phyloP scores from a whole-genome alignment of 768 basidiomycete species.

The Termitomyces sp. region DNA sequence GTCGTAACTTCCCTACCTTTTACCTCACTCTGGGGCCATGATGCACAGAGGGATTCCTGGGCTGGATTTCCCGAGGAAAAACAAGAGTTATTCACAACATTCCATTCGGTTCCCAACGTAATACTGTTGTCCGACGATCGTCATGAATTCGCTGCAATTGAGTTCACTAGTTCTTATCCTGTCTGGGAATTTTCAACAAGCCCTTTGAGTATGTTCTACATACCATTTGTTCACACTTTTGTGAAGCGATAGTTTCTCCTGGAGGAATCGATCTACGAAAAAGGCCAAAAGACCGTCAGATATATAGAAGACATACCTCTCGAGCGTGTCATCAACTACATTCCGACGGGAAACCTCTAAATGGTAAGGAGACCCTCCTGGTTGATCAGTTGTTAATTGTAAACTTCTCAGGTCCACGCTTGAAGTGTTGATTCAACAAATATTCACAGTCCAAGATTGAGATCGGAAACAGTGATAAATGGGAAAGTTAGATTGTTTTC shows the following conservation, averaged over 20 bases:
- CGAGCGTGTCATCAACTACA: conserved; percentile 55
- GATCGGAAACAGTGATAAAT: conserved; percentile 58
- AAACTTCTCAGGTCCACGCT: conserved; percentile 52
- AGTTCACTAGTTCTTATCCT: conserved; percentile 46
- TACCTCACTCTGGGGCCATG: conserved; percentile 66
- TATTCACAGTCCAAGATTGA: conserved; percentile 44
- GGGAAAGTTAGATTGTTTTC: conserved; percentile 43
- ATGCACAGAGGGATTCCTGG: conserved; percentile 68
- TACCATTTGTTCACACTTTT: conserved; percentile 59
- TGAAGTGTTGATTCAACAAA: conserved; percentile 63
- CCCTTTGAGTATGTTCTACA: conserved; percentile 68
- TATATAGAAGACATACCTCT: conserved; percentile 41
- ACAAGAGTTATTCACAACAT: conserved; percentile 47
- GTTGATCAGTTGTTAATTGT: not conserved
- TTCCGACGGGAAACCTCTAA: conserved; percentile 65
- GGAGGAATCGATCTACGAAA: conserved; percentile 28
- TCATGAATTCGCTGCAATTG: conserved; percentile 76
- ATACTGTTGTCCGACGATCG: conserved; percentile 70
- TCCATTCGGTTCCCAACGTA: conserved; percentile 70
- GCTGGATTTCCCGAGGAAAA: conserved; percentile 62
- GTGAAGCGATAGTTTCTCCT: conserved; percentile 42
- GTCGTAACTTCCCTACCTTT: conserved; percentile 73
- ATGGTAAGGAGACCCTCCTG: conserved; percentile 38
- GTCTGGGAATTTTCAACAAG: conserved; percentile 67
- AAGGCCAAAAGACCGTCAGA: conserved; percentile 21